Base-by-base conservation (phyloP, 2,329 filamentous ascomycete genomes). In the Phaeosphaeriaceae sp. region DNA sequence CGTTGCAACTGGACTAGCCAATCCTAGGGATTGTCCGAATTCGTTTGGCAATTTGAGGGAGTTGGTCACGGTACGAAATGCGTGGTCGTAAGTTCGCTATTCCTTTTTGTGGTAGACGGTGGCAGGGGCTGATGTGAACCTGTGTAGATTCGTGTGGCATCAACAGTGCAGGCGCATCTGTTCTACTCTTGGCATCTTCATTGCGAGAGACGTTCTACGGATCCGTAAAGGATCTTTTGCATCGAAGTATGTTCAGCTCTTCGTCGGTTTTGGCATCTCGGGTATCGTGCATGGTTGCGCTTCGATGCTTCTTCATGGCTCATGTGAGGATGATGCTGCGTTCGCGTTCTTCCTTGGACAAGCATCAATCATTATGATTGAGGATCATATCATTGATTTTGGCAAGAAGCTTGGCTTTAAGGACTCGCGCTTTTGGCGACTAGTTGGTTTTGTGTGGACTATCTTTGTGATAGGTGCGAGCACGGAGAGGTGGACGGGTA, bases 161-260 rank as follows among this genome's bases (percentile, higher is more conserved):
- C 64, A 68, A 42, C 55, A 58, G 18, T 46, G 53, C 7, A 57
- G 66, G 3, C 55, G 58, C 1, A 46, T 63, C 6, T 65, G 62
- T 44, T 58, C 57, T 1, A 46, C 52, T 1, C 56, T 56, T 0
- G 52, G 57, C 2, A 53, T 58, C 1, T 62, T 46, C 17, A 15
- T 69, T 8, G 57, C 58, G 1, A 52, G 59, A 1, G 53, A 71
- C 37, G 34, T 61, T 0, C 36, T 71, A 2, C 36, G 42, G 6
- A 48, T 70, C 4, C 47, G 30, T 0, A 67, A 62, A 29, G 67
- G 68, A 1, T 57, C 60, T 0, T 68, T 68, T n/a, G 52, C 46
- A 1, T 70, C 65, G 1, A 68, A 61, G 29, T 70, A 70, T 33
- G 16, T 67, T 1, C 67, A 70, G 50, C 60, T 70, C 4, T 68